Evolutionary conservation across 345 rosid species (phyloP).

Genomic region (Eucalyptus paniculata): DNA sequence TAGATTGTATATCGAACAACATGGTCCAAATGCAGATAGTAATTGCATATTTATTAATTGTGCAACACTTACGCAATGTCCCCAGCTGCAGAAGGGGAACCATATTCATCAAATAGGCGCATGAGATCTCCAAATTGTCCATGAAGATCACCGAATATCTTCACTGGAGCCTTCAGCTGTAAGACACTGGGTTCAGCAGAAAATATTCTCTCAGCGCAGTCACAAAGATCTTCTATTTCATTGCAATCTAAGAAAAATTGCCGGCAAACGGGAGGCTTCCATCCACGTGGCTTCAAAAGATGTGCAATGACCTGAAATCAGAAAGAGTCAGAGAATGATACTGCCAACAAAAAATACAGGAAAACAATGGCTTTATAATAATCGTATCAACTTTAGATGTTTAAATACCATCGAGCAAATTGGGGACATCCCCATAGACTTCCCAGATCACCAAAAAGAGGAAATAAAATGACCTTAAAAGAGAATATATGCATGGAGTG

Average conservation of each 20-base stretch:
- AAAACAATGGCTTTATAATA: neutral
- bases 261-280: conserved; percentile 96
- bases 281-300: conserved; percentile 91
- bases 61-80: conserved; percentile 80
- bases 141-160: conserved; percentile 96
- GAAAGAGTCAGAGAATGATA: neutral
- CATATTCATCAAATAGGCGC: conserved; percentile 98
- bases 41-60: neutral
- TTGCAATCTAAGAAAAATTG: conserved; percentile 95
- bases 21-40: neutral
- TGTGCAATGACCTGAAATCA: conserved; percentile 61
- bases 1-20: neutral
- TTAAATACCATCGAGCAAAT: neutral
- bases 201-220: conserved; percentile 77
- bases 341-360: neutral
- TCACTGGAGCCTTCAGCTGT: conserved; percentile 82
- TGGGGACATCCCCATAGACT: neutral
- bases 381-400: neutral
- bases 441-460: neutral
- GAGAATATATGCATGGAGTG: neutral
- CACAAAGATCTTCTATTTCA: conserved; percentile 94
- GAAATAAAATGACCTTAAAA: neutral
- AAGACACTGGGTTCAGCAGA: conserved; percentile 78
- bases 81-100: conserved; percentile 98
- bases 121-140: conserved; percentile 99